Evolutionary conservation across 306 rosid genomes (phyloP).

Genomic region (Senna siamea): DNA sequence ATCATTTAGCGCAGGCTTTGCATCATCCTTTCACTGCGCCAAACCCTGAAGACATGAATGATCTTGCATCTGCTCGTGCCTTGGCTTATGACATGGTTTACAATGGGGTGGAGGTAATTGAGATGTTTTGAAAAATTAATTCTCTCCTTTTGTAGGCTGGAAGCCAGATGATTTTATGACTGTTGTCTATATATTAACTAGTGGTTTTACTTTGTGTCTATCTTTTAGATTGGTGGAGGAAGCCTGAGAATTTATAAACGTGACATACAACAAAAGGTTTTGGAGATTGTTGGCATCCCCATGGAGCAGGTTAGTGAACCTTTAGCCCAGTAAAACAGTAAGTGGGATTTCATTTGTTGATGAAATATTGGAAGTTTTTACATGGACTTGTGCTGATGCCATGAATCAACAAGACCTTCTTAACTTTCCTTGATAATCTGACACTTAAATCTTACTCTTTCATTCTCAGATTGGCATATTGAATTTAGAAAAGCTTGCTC

Average conservation of each 20-base stretch:
- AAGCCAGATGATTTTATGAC: slow-evolving; percentile 15
- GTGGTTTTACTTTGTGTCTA: slow-evolving; percentile 24
- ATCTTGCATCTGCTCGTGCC: slow-evolving; percentile 94
- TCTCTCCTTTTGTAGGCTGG: slow-evolving; percentile 17
- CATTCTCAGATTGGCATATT: background rate
- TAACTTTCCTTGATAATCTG: slow-evolving; percentile 24
- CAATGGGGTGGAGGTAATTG: slow-evolving; percentile 92
- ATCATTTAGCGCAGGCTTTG: slow-evolving; percentile 64
- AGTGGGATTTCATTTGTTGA: slow-evolving; percentile 9
- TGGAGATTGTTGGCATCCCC: slow-evolving; percentile 89
- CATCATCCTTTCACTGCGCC: slow-evolving; percentile 99
- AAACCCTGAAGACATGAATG: slow-evolving; percentile 82
- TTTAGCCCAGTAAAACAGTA: background rate
- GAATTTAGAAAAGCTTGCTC: background rate
- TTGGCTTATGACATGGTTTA: slow-evolving; percentile 98
- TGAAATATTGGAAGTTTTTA: slow-evolving; percentile 15
- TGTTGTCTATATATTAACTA: slow-evolving; percentile 17
- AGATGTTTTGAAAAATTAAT: slow-evolving; percentile 16
- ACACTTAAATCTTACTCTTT: slow-evolving; percentile 21
- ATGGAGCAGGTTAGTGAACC: slow-evolving; percentile 73
- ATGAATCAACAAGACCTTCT: background rate
- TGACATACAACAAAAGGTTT: slow-evolving; percentile 81
- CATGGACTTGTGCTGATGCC: slow-evolving; percentile 5
- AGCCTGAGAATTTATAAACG: slow-evolving; percentile 93
- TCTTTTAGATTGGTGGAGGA: slow-evolving; percentile 89